Percentiles rank a stretch among this genome's conserved stretches.
Evolutionary conservation across 192 early-diverging fungal genomes (phyloP).

Genomic region (Umbelopsis ramanniana): DNA sequence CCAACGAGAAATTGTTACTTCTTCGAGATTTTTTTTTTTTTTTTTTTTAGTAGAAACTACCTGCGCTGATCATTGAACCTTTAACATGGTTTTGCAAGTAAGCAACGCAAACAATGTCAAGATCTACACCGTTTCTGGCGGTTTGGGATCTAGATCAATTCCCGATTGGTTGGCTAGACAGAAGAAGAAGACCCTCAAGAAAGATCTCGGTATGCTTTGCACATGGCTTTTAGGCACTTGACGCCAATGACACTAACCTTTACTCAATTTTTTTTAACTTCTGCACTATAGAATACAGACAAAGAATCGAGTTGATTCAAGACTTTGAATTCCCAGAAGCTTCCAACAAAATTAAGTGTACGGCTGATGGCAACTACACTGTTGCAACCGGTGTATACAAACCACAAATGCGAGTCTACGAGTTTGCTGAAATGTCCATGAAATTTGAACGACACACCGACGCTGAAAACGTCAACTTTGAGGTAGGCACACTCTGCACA

Average conservation of each 20-base stretch:
- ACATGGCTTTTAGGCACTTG: too few species aligned
- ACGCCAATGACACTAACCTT: background rate
- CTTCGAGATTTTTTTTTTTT: constrained; percentile 16
- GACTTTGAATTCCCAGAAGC: constrained; percentile 99
- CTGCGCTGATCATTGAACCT: background rate
- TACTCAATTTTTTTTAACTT: background rate
- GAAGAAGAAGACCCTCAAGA: constrained; percentile 85
- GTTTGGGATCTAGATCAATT: constrained; percentile 77
- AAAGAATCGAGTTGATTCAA: constrained; percentile 94
- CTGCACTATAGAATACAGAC: constrained; percentile 74
- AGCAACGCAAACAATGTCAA: constrained; percentile 93
- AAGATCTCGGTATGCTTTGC: constrained; percentile 70
- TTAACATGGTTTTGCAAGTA: constrained; percentile 78
- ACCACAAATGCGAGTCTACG: constrained; percentile 95
- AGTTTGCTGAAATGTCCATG: constrained; percentile 92
- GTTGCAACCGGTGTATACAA: constrained; percentile 99
- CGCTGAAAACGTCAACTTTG: constrained; percentile 88
- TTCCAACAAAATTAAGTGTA: constrained; percentile 78
- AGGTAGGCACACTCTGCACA: constrained; percentile 27
- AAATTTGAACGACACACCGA: constrained; percentile 98
- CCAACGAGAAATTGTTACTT: background rate
- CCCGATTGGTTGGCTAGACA: constrained; percentile 94
- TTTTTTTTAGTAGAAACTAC: constrained; percentile 12
- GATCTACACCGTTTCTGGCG: constrained; percentile 82
- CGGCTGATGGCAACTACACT: constrained; percentile 83